These are phyloP conservation scores for Globisporangium recalcitrans DNA, from an alignment of 352 stramenopile genomes.

Conservation along the genomic window DNA sequence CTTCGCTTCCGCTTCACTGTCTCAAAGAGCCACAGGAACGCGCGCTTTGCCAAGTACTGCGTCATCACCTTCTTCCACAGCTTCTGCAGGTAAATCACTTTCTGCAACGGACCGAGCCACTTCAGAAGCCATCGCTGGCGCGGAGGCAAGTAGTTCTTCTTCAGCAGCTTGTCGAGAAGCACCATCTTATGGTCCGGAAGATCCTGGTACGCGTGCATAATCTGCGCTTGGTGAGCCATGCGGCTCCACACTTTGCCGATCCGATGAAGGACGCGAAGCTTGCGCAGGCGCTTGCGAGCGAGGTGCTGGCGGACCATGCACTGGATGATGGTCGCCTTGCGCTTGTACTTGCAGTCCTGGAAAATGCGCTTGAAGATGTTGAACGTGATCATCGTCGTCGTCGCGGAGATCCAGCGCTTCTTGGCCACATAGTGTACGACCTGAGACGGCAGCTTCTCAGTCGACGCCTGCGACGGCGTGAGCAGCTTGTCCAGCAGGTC, in stretches of 20 bases:
- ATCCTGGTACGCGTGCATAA: slow-evolving; percentile 75
- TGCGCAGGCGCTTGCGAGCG: slow-evolving; percentile 61
- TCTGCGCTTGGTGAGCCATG: slow-evolving; percentile 60
- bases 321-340: slow-evolving; percentile 72
- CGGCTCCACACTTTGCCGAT: slow-evolving; percentile 63
- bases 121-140: slow-evolving; percentile 79
- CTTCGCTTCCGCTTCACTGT: slow-evolving; percentile 59
- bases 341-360: slow-evolving; percentile 58
- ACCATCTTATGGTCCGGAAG: slow-evolving; percentile 82
- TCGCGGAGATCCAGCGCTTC: slow-evolving; percentile 72
- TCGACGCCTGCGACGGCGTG: slow-evolving; percentile 36
- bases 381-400: slow-evolving; percentile 64
- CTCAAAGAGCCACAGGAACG: slow-evolving; percentile 76
- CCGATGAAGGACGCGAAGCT: slow-evolving; percentile 48
- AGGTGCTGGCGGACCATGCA: slow-evolving; percentile 73
- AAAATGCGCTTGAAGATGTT: slow-evolving; percentile 73
- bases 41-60: slow-evolving; percentile 70
- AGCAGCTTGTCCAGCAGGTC: slow-evolving; percentile 76
- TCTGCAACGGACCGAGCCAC: slow-evolving; percentile 76
- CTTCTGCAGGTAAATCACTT: slow-evolving; percentile 83
- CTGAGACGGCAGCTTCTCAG: slow-evolving; percentile 23
- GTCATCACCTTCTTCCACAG: slow-evolving; percentile 77
- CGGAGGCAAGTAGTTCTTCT: slow-evolving; percentile 52
- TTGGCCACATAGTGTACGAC: slow-evolving; percentile 67
- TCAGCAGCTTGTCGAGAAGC: slow-evolving; percentile 69